Percentiles rank a stretch among this genome's conserved stretches.
phyloP scores from a whole-genome alignment of 2,329 filamentous ascomycete genomes.

The Macrophomina tecta region DNA sequence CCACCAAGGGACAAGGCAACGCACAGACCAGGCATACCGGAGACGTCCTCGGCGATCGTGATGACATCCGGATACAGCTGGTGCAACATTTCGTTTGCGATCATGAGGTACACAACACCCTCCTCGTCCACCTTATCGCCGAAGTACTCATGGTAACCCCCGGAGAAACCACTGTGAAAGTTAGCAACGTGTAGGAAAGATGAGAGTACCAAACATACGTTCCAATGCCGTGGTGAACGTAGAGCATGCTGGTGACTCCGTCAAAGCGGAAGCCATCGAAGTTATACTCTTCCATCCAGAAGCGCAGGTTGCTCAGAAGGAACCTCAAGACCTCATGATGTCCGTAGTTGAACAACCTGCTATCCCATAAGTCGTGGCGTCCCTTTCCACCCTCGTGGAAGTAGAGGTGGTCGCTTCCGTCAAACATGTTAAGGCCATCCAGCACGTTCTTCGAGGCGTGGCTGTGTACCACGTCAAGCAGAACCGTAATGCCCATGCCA shows the following conservation, averaged over 20 bases:
- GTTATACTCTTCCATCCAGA: slow-evolving; percentile 98
- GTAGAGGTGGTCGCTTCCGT: slow-evolving; percentile 92
- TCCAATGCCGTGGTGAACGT: slow-evolving; percentile 93
- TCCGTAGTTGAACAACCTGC: slow-evolving; percentile 95
- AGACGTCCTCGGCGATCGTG: slow-evolving; percentile 95
- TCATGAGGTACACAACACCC: slow-evolving; percentile 90
- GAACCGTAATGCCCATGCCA: slow-evolving; percentile 83
- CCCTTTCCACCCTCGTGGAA: slow-evolving; percentile 89
- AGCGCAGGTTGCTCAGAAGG: slow-evolving; percentile 89
- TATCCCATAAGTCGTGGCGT: slow-evolving; percentile 93
- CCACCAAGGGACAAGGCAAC: slow-evolving; percentile 84
- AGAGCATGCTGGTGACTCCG: slow-evolving; percentile 98
- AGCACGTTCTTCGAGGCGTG: slow-evolving; percentile 97
- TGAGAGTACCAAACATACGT: slow-evolving; percentile 66
- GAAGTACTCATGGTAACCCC: slow-evolving; percentile 98
- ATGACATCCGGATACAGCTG: slow-evolving; percentile 85
- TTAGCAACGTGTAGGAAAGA: slow-evolving; percentile 33
- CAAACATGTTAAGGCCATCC: slow-evolving; percentile 94
- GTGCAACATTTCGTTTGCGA: slow-evolving; percentile 96
- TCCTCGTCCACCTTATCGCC: slow-evolving; percentile 88
- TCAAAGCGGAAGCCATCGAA: slow-evolving; percentile 99
- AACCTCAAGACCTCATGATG: slow-evolving; percentile 95
- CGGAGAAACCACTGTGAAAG: slow-evolving; percentile 80
- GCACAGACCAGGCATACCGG: slow-evolving; percentile 97
- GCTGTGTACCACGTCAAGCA: slow-evolving; percentile 96